Base-by-base conservation (phyloP, 2,329 filamentous ascomycete species). In the Botrytis paeoniae region DNA sequence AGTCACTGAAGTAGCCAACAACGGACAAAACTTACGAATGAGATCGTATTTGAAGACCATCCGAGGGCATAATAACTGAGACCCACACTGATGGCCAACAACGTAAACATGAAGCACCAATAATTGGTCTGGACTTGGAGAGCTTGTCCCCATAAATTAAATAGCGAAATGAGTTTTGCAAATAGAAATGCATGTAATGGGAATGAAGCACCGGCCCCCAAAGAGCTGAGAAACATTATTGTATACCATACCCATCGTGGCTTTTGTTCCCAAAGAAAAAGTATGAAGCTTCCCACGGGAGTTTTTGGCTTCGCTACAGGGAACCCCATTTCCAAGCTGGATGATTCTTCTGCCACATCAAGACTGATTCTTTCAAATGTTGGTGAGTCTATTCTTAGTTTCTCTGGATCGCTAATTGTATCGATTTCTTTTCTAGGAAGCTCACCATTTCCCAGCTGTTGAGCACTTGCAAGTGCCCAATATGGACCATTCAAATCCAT, bases 381-480 rank as follows among this genome's bases (percentile, higher is more conserved):
- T 37, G 69, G 69, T 20, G 45, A 66, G 32, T 63, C 45, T 3
- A 43, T 1, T 7, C 3, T 9, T 41, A 41, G 45, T 41, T 71
- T 71, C 29, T 71, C 60, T 1, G 60, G 45, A 5, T 71, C 69
- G 14, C 18, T 43, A 18, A 37, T 1, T 2, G 20, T n/a, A 10
- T 6, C 39, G 9, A 57, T 16, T 43, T n/a, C 25, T n/a, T 43
- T 66, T 1, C 1, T 22, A 25, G 32, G n/a, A 25, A 25, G 8
- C 3, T 64, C 25, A 8, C 37, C 29, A 35, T 41, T 35, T 9
- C 45, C 60, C 32, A 91, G 82, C 63, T 87, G 84, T 76, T 91
- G 89, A 5, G 89, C 89, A 73, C 86, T 83, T 2, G 94, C 92
- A 6, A 94, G 86, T 1, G 86, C 86, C 39, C 86, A 86, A 78